Base-by-base conservation (phyloP, 2,329 filamentous ascomycete species). In the Diaporthe longicolla region DNA sequence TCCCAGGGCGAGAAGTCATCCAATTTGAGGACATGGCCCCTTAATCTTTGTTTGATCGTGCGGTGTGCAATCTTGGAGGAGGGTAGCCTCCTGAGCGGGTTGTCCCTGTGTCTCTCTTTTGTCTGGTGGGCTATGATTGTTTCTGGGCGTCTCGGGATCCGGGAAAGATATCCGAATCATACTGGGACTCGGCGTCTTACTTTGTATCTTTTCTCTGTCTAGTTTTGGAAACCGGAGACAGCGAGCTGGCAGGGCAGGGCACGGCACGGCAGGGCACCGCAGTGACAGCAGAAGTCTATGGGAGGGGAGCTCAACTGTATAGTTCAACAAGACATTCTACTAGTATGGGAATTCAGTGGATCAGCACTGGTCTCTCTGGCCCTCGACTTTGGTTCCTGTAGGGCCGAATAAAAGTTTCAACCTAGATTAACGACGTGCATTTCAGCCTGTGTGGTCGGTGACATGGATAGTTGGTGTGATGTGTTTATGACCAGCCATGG, bases 141-240 rank as follows among this genome's bases (percentile, higher is more conserved):
- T n/a, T 37, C 50, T 45, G 59, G 73, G 73, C 59, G 73, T 72
- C 52, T 68, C 45, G 52, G 40, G 26, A 43, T 63, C 40, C 40
- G 52, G 52, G 72, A 48, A 54, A 68, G 72, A 74, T 74, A 74
- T 71, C 72, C 69, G 59, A 48, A 66, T 40, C 52, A 58, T 71
- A 69, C 50, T 65, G 52, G 72, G 50, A 43, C 35, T 24, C 26
- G 17, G 68, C 37, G 68, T 71, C 35, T 35, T 55, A 35, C 37
- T 26, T 52, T 71, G 35, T 63, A 35, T 4, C 35, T n/a, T 26
- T 50, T n/a, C 8, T 35, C 17, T 35, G 61, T 40, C 59, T 45
- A 48, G 59, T 29, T 21, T 63, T 63, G 59, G 58, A 21, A 48
- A 50, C 11, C 4, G 40, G 24, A 10, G 40, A 50, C 19, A 19